phyloP scores from a whole-genome alignment of 441 rosid genomes.

The Mallotus repandus region DNA sequence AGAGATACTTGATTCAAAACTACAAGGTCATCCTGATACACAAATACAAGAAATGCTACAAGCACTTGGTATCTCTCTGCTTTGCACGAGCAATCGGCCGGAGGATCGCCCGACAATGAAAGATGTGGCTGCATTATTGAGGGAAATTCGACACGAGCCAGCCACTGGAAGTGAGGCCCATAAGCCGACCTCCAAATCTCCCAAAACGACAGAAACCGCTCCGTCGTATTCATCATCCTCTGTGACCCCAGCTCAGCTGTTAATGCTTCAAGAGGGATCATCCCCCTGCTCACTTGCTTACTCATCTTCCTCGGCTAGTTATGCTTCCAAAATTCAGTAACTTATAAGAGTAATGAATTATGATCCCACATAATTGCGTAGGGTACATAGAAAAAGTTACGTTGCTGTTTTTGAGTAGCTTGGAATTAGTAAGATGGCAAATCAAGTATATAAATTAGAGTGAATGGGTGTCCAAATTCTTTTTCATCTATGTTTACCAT shows the following conservation, averaged over 20 bases:
- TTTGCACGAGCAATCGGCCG: constrained; percentile 60
- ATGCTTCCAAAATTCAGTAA: constrained; percentile 31
- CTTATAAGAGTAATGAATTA: background rate
- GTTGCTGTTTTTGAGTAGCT: background rate
- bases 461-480: no score
- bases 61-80: constrained; percentile 63
- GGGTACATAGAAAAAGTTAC: background rate
- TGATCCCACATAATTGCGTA: background rate
- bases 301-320: constrained; percentile 44
- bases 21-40: constrained; percentile 62
- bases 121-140: constrained; percentile 61
- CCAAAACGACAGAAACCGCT: constrained; percentile 25
- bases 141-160: constrained; percentile 53
- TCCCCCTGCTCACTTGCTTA: constrained; percentile 46
- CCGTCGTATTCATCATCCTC: constrained; percentile 37
- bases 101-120: constrained; percentile 76
- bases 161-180: constrained; percentile 33
- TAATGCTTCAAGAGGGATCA: constrained; percentile 45
- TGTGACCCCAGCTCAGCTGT: constrained; percentile 49
- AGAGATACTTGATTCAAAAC: constrained; percentile 52
- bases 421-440: background rate
- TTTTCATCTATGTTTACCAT: no score
- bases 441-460: background rate
- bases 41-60: constrained; percentile 77
- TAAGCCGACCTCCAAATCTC: constrained; percentile 33